Percentiles rank a stretch among this genome's conserved stretches.
These are phyloP conservation scores for Laguncularia racemosa DNA, from an alignment of 345 rosid species.

Conservation along the genomic window DNA sequence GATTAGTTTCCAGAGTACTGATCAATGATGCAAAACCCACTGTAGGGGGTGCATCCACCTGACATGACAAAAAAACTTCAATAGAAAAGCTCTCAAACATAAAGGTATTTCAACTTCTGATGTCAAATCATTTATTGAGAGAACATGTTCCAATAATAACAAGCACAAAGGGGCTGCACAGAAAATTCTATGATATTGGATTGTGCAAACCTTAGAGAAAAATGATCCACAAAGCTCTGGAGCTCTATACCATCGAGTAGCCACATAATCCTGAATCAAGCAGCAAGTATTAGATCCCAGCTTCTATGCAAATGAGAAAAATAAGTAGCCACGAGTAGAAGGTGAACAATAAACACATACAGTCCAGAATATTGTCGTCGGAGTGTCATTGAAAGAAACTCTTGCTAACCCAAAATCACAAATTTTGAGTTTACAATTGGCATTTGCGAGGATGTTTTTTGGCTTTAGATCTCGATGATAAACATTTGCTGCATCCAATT, in stretches of 20 bases:
- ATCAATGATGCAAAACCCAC: no score
- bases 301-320: background rate
- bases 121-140: no score
- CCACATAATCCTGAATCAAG: conserved; percentile 74
- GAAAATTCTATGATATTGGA: no score
- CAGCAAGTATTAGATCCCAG: conserved; percentile 6
- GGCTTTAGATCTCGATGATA: conserved; percentile 94
- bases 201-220: conserved; percentile 67
- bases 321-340: background rate
- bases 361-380: conserved; percentile 89
- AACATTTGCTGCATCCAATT: conserved; percentile 73
- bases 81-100: no score
- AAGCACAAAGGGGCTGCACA: no score
- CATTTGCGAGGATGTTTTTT: conserved; percentile 95
- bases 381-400: conserved; percentile 89
- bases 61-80: no score
- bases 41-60: no score
- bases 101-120: no score
- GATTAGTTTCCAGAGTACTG: no score
- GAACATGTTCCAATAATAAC: no score
- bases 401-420: conserved; percentile 97
- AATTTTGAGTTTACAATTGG: conserved; percentile 90
- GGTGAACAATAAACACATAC: conserved; percentile 27
- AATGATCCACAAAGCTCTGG: conserved; percentile 99
- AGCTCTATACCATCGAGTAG: conserved; percentile 98